A percentile compares a stretch with the other conserved stretches of the same genome.
Evolutionary conservation across 164 flowering plant genomes (phyloP).

Genomic region (Umbilicus rupestris): DNA sequence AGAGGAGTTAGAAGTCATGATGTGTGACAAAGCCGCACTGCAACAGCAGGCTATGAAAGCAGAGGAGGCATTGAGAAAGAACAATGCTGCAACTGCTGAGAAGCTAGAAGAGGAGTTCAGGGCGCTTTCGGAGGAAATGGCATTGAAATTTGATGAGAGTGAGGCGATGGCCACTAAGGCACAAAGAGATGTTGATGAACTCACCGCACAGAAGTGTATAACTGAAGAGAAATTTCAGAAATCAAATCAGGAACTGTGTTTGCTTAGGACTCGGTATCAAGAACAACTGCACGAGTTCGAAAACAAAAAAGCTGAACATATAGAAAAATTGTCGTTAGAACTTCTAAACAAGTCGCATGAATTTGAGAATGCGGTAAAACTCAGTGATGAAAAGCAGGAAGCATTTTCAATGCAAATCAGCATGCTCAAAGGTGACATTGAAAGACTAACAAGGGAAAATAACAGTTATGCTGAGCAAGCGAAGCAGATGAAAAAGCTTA

Average conservation of each 20-base stretch:
- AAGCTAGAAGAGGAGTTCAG: constrained; percentile 30
- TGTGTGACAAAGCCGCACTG: constrained; percentile 24
- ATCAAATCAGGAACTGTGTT: constrained; percentile 21
- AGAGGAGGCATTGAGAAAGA: constrained; percentile 35
- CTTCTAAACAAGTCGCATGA: constrained; percentile 33
- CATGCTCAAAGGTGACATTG: constrained; percentile 40
- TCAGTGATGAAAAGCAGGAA: constrained; percentile 27
- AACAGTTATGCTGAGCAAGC: constrained; percentile 19
- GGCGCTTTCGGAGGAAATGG: constrained; percentile 32
- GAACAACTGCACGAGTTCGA: constrained; percentile 35
- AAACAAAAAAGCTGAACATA: constrained; percentile 21
- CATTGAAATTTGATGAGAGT: constrained; percentile 26
- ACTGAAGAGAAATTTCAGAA: constrained; percentile 31
- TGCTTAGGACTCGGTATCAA: constrained; percentile 22
- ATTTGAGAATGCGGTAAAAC: constrained; percentile 34
- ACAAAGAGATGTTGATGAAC: constrained; percentile 25
- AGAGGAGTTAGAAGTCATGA: constrained; percentile 23
- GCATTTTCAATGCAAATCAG: constrained; percentile 30
- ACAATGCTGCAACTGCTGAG: constrained; percentile 27
- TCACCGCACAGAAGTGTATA: constrained; percentile 18
- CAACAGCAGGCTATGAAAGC: constrained; percentile 39
- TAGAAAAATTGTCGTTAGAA: constrained; percentile 33
- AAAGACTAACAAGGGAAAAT: constrained; percentile 28
- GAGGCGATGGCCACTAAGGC: constrained; percentile 28
- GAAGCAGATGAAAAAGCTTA: constrained; percentile 19